Percentiles rank a stretch among this genome's conserved stretches.
Conservation (phyloP, 257 asterid genomes). For the Primulina huaijiensis region DNA sequence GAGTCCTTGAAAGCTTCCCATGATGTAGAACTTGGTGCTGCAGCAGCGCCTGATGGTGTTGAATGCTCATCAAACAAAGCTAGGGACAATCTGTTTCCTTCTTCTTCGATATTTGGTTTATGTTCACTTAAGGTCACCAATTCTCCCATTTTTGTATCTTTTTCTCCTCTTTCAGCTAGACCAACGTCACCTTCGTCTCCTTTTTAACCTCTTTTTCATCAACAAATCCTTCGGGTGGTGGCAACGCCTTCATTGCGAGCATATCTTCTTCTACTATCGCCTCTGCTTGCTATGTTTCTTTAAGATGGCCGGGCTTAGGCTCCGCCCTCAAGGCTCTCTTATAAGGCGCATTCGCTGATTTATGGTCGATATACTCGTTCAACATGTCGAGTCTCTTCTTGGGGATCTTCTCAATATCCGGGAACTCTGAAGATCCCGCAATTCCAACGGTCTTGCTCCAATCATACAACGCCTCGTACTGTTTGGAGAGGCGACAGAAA, state of each 20-base stretch:
- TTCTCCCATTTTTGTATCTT: constrained; percentile 50
- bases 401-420: constrained; percentile 71
- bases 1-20: constrained; percentile 82
- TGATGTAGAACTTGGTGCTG: constrained; percentile 37
- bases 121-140: constrained; percentile 59
- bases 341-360: constrained; percentile 36
- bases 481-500: constrained; percentile 71
- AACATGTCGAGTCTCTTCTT: constrained; percentile 73
- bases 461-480: constrained; percentile 72
- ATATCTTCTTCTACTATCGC: constrained; percentile 51
- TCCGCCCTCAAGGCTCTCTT: constrained; percentile 28
- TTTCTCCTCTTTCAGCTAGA: constrained; percentile 31
- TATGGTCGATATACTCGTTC: constrained; percentile 75
- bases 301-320: constrained; percentile 28
- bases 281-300: constrained; percentile 25
- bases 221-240: constrained; percentile 55
- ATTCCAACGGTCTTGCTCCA: constrained; percentile 73
- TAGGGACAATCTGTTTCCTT: constrained; percentile 62
- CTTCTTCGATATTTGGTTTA: constrained; percentile 55
- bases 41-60: neutral
- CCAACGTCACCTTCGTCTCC: constrained; percentile 8
- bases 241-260: constrained; percentile 65
- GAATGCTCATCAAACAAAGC: constrained; percentile 67
- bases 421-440: constrained; percentile 69
- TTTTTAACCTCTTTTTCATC: constrained; percentile 31